phyloP scores from a whole-genome alignment of 371 early-diverging fungal genomes.

The Rhizopus microsporus region DNA sequence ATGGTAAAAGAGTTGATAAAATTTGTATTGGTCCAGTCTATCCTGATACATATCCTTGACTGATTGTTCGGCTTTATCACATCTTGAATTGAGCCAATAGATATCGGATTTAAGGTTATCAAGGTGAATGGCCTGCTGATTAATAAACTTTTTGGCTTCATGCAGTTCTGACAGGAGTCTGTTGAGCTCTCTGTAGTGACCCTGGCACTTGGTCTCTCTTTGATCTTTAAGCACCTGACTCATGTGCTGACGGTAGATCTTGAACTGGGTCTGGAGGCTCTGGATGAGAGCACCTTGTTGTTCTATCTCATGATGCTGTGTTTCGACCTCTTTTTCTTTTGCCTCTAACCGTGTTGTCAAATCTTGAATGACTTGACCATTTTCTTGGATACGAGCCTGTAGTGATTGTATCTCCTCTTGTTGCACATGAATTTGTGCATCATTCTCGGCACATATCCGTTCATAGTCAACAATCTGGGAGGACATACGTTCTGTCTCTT shows the following conservation, averaged over 20 bases:
- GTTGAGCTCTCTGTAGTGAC: constrained; percentile 15
- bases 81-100: constrained; percentile 39
- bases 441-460: not conserved
- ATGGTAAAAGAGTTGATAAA: constrained; percentile 1
- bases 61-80: constrained; percentile 17
- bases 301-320: not conserved
- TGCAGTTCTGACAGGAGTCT: constrained; percentile 26
- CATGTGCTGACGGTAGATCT: not conserved
- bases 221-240: not conserved
- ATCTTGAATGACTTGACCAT: not conserved
- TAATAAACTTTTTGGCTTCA: constrained; percentile 44
- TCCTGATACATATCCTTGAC: constrained; percentile 8
- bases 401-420: not conserved
- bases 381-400: not conserved
- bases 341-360: not conserved
- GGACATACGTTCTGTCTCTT: not conserved
- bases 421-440: constrained; percentile 1
- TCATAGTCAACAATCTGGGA: not conserved
- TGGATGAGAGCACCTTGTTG: constrained; percentile 53
- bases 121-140: constrained; percentile 34
- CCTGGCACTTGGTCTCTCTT: not conserved
- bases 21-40: not conserved
- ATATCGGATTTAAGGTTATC: constrained; percentile 36
- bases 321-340: not conserved
- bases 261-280: not conserved